Evolutionary conservation across 139 green algal species (phyloP).

Genomic region (Chlorella sp.): DNA sequence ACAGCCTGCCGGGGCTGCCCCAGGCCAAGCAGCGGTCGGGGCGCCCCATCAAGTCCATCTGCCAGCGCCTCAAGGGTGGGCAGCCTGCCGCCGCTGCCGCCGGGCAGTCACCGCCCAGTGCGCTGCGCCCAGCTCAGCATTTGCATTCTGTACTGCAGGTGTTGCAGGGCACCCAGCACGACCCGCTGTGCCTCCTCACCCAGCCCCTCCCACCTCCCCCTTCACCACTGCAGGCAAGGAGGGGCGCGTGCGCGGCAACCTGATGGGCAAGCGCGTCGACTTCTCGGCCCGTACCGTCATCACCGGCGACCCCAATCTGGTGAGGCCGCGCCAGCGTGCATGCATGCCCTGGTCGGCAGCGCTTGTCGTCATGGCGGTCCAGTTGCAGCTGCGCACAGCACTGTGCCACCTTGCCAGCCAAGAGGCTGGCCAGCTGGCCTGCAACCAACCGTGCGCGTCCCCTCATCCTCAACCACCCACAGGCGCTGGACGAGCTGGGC

Average conservation of each 20-base stretch:
- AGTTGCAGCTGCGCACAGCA: too few species aligned
- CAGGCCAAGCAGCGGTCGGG: conserved; percentile 70
- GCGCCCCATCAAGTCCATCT: conserved; percentile 97
- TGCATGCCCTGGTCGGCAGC: too few species aligned
- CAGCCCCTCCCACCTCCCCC: too few species aligned
- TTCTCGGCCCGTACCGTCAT: conserved; percentile 99
- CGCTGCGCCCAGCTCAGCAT: neutral
- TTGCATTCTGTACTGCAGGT: neutral
- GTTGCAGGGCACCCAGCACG: neutral
- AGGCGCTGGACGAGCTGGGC: conserved; percentile 96
- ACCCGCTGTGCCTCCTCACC: neutral
- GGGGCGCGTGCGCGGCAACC: conserved; percentile 97
- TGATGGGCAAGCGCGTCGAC: conserved; percentile 99
- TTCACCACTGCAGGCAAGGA: conserved; percentile 69
- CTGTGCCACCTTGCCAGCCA: too few species aligned
- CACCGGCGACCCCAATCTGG: conserved; percentile 95
- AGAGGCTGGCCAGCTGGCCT: too few species aligned
- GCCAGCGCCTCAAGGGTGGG: conserved; percentile 83
- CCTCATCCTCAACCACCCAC: neutral
- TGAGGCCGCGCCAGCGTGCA: neutral
- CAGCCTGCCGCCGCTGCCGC: neutral
- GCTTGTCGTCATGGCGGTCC: too few species aligned
- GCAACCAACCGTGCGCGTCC: too few species aligned
- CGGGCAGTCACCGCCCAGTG: too few species aligned
- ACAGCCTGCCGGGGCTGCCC: conserved; percentile 87